Conservation (phyloP, 805 yeast genomes). For the Hanseniaspora pseudoguilliermondii region DNA sequence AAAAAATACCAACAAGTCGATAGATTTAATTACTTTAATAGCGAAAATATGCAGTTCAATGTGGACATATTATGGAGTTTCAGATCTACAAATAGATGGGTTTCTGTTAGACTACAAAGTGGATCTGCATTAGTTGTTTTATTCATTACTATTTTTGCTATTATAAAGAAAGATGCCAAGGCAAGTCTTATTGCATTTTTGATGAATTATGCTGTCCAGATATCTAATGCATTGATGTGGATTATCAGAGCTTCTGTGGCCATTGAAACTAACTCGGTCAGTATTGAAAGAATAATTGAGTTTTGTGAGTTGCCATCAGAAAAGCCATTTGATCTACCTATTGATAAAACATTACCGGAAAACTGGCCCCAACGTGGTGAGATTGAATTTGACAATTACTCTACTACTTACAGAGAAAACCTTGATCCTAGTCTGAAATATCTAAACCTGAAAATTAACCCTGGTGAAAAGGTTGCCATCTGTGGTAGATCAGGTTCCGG, state of each 20-base stretch:
- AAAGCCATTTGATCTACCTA: slow-evolving; percentile 30
- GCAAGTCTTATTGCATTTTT: slow-evolving; percentile 60
- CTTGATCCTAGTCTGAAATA: slow-evolving; percentile 46
- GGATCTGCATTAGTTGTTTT: slow-evolving; percentile 42
- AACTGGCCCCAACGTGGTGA: slow-evolving; percentile 41
- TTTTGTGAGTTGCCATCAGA: slow-evolving; percentile 58
- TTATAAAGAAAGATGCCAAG: slow-evolving; percentile 39
- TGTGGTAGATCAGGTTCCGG: slow-evolving; percentile 92
- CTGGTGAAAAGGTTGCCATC: slow-evolving; percentile 64
- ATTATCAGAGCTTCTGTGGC: slow-evolving; percentile 55
- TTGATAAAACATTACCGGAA: slow-evolving; percentile 30
- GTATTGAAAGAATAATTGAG: slow-evolving; percentile 55
- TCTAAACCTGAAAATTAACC: slow-evolving; percentile 33
- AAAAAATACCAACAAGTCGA: slow-evolving; percentile 40
- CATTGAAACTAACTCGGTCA: slow-evolving; percentile 49
- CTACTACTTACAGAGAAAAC: slow-evolving; percentile 45
- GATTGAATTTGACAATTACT: slow-evolving; percentile 37
- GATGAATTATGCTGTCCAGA: slow-evolving; percentile 47
- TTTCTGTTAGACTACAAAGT: slow-evolving; percentile 47
- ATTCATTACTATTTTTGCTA: slow-evolving; percentile 49
- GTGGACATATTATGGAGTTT: slow-evolving; percentile 54
- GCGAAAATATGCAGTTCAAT: slow-evolving; percentile 43
- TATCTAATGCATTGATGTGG: slow-evolving; percentile 45
- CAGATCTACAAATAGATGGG: slow-evolving; percentile 60
- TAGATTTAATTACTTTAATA: slow-evolving; percentile 38